Evolutionary conservation across 352 stramenopile species (phyloP).

Genomic region (Phytophthora cryptogea): DNA sequence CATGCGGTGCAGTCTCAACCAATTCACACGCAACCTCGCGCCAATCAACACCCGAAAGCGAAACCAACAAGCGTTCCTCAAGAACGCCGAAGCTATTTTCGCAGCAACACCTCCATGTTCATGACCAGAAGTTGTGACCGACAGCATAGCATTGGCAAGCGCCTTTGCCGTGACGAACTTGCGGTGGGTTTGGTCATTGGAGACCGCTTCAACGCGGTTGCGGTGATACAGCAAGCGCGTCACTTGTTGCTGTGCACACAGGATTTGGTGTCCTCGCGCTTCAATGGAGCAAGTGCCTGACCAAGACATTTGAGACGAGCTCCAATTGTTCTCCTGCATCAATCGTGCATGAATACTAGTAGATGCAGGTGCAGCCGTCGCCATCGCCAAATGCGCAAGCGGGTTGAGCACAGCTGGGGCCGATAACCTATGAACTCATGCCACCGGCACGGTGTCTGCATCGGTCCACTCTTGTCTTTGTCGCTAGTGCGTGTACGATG

Average conservation of each 20-base stretch:
- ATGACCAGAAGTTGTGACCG: neutral
- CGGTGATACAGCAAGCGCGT: conserved; percentile 10
- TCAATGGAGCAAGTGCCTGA: neutral
- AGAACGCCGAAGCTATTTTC: neutral
- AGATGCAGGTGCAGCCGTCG: conserved; percentile 13
- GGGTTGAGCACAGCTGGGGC: conserved; percentile 15
- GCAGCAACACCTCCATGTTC: neutral
- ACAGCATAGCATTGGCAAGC: neutral
- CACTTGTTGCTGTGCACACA: conserved; percentile 12
- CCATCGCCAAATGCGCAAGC: conserved; percentile 24
- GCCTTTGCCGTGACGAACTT: conserved; percentile 7
- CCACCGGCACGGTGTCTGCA: neutral
- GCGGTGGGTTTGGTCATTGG: conserved; percentile 13
- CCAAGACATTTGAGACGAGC: conserved; percentile 1
- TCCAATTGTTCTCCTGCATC: conserved; percentile 12
- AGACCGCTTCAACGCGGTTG: conserved; percentile 1
- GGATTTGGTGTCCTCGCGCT: conserved; percentile 12
- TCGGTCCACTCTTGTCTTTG: conserved; percentile 34
- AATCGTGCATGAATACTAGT: conserved; percentile 2
- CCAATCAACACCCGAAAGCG: neutral
- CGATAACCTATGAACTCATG: neutral
- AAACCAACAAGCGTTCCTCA: conserved; percentile 17
- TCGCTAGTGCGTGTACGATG: conserved; percentile 21
- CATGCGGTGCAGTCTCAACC: neutral
- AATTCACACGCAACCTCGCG: neutral